Percentiles rank a stretch among this genome's conserved stretches.
phyloP scores from a whole-genome alignment of 2,329 filamentous ascomycete species.

The Exutisphaerella laricina region DNA sequence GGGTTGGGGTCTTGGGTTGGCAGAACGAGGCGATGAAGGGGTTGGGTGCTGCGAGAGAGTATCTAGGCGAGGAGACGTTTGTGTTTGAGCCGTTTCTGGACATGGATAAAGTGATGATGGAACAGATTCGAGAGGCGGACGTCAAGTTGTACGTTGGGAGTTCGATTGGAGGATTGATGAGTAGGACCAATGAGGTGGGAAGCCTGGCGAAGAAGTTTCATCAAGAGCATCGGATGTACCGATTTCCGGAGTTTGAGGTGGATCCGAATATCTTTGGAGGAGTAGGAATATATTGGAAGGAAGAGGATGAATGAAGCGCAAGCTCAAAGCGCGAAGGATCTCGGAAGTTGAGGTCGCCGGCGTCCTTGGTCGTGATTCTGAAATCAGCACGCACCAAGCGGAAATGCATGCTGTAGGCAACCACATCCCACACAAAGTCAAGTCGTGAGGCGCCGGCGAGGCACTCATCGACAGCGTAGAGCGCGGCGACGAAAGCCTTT shows the following conservation, averaged over 20 bases:
- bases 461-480: constrained; percentile 13
- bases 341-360: background rate
- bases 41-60: constrained; percentile 14
- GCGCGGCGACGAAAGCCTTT: constrained; percentile 14
- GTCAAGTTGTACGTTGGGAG: constrained; percentile 24
- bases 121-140: constrained; percentile 13
- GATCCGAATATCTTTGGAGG: constrained; percentile 30
- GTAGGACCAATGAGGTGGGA: constrained; percentile 8
- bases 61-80: constrained; percentile 14
- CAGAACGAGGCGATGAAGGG: constrained; percentile 9
- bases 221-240: constrained; percentile 9
- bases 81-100: constrained; percentile 29
- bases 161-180: constrained; percentile 16
- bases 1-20: constrained; percentile 16
- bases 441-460: constrained; percentile 8
- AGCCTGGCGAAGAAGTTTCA: constrained; percentile 15
- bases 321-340: background rate
- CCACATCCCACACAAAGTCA: constrained; percentile 15
- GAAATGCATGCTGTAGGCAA: no score
- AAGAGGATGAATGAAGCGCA: constrained; percentile 17
- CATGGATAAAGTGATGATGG: constrained; percentile 16
- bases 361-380: background rate
- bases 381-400: no score
- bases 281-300: constrained; percentile 24
- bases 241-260: constrained; percentile 26